Conservation (phyloP, 192 early-diverging fungal genomes). For the Funneliformis geosporum region DNA sequence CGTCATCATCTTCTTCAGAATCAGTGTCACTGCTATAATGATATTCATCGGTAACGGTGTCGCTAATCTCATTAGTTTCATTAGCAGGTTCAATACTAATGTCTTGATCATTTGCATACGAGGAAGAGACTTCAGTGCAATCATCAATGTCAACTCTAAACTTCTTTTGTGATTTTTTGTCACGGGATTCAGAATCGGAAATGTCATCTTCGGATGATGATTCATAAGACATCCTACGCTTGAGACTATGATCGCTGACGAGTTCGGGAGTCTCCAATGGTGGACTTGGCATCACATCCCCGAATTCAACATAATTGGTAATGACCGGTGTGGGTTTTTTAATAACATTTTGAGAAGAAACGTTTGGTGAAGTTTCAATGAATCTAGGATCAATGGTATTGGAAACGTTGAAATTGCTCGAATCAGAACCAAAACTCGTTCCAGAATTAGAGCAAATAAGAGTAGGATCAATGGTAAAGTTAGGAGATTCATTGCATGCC, state of each 20-base stretch:
- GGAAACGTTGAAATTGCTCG: not conserved
- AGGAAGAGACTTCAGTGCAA: not conserved
- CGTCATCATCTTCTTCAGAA: constrained; percentile 8
- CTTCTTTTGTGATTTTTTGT: not conserved
- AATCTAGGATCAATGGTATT: not conserved
- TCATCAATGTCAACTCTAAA: not conserved
- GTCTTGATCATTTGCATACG: not conserved
- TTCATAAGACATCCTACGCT: constrained; percentile 3
- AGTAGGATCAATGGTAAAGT: constrained; percentile 12
- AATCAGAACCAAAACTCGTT: not conserved
- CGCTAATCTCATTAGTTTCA: not conserved
- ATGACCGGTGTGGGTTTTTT: not conserved
- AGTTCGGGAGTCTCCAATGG: constrained; percentile 25
- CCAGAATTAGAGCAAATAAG: not conserved
- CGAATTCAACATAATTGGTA: constrained; percentile 16
- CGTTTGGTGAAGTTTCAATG: not conserved
- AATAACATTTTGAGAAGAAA: not conserved
- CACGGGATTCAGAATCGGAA: not conserved
- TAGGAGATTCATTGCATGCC: too few relatives aligned
- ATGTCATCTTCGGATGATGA: constrained; percentile 6
- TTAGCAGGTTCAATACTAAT: not conserved
- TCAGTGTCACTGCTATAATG: not conserved
- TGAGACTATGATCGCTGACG: constrained; percentile 15
- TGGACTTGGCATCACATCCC: not conserved
- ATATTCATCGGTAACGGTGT: constrained; percentile 15